phyloP scores from a whole-genome alignment of 352 stramenopile genomes.

The Elongisporangium prolatum region DNA sequence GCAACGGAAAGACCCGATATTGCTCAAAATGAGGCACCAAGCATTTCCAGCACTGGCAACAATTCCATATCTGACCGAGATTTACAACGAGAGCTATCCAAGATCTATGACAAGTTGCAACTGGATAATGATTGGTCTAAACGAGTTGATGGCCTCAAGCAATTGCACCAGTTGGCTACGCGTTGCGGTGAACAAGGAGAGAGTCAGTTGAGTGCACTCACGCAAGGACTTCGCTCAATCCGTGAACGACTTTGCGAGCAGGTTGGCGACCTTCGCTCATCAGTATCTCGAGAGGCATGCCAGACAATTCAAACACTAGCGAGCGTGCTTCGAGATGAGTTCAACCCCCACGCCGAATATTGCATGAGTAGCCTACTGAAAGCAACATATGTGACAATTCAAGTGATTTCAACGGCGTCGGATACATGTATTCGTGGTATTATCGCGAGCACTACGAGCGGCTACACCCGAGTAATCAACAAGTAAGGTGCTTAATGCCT shows the following conservation, averaged over 20 bases:
- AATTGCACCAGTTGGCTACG: constrained; percentile 45
- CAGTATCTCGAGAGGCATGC: constrained; percentile 71
- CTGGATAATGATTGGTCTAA: constrained; percentile 75
- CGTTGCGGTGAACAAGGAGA: constrained; percentile 37
- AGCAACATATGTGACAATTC: constrained; percentile 84
- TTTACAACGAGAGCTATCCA: constrained; percentile 50
- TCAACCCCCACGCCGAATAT: constrained; percentile 71
- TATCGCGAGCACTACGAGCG: constrained; percentile 70
- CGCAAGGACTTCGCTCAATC: constrained; percentile 39
- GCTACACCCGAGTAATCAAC: constrained; percentile 61
- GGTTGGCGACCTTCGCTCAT: constrained; percentile 74
- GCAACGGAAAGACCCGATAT: neutral
- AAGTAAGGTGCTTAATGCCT: constrained; percentile 38
- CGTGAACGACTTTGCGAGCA: constrained; percentile 68
- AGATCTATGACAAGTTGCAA: constrained; percentile 51
- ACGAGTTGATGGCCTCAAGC: constrained; percentile 65
- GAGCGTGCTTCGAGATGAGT: constrained; percentile 58
- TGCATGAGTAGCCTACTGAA: constrained; percentile 73
- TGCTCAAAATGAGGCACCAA: neutral
- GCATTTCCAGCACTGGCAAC: neutral
- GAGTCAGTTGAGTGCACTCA: constrained; percentile 19
- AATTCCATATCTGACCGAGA: constrained; percentile 45
- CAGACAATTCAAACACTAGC: constrained; percentile 62
- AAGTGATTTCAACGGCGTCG: constrained; percentile 75
- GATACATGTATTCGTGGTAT: constrained; percentile 68